Evolutionary conservation across 345 rosid species (phyloP).

Genomic region (Lagerstroemia speciosa): DNA sequence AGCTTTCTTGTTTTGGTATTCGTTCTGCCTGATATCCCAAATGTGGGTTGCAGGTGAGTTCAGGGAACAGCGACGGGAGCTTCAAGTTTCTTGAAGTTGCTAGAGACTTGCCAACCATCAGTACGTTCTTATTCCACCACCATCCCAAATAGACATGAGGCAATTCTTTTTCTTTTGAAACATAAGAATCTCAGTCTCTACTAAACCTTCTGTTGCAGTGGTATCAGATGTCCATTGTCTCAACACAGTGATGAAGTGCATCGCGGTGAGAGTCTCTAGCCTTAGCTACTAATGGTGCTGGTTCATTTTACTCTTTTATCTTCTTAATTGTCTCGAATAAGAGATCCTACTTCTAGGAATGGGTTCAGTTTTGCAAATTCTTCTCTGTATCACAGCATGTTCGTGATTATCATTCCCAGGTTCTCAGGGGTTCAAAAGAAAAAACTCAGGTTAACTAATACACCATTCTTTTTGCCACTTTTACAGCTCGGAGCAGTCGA

Average conservation of each 20-base stretch:
- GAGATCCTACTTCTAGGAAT: neutral
- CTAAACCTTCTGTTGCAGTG: constrained; percentile 42
- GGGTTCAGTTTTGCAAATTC: neutral
- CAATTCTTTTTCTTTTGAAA: neutral
- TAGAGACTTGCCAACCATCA: constrained; percentile 73
- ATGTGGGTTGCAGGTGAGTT: constrained; percentile 37
- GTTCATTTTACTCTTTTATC: neutral
- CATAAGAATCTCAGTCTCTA: neutral
- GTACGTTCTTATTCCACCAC: constrained; percentile 32
- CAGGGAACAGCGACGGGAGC: constrained; percentile 30
- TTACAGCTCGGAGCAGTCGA: constrained; percentile 95
- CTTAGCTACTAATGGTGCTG: neutral
- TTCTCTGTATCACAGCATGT: neutral
- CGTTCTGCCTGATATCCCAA: constrained; percentile 6
- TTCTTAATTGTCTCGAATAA: neutral
- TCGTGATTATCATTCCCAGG: neutral
- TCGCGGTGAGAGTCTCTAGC: constrained; percentile 53
- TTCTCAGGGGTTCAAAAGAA: neutral
- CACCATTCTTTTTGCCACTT: constrained; percentile 7
- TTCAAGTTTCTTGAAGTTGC: constrained; percentile 76
- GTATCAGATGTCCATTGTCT: constrained; percentile 70
- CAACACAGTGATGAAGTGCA: constrained; percentile 84
- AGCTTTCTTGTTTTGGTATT: neutral
- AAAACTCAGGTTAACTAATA: neutral
- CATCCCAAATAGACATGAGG: neutral